Evolutionary conservation across 345 rosid genomes (phyloP).

Genomic region (Syzygium aromaticum): DNA sequence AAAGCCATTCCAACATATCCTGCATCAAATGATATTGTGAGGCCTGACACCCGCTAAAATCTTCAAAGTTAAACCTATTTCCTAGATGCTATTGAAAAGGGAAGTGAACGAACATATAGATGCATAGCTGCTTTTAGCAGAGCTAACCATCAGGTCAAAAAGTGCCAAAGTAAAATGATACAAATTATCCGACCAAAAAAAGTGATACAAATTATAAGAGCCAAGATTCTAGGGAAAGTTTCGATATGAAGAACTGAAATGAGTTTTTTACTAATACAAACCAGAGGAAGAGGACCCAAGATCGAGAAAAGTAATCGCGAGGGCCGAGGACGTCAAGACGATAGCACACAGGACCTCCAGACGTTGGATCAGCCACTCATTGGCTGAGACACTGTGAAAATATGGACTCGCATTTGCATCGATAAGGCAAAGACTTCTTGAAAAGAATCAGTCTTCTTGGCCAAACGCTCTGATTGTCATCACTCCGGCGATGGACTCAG

Average conservation of each 20-base stretch:
- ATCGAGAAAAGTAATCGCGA: conserved; percentile 43
- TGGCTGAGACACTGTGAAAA: conserved; percentile 43
- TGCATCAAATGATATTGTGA: background rate
- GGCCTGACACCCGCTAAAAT: background rate
- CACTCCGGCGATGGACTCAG: conserved; percentile 54
- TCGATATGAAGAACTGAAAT: background rate
- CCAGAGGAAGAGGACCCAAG: conserved; percentile 50
- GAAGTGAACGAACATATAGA: background rate
- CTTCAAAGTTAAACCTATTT: background rate
- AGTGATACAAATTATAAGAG: background rate
- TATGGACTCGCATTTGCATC: conserved; percentile 47
- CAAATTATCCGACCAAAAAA: background rate
- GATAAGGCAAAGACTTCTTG: conserved; percentile 31
- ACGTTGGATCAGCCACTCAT: conserved; percentile 59
- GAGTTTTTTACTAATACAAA: conserved; percentile 3
- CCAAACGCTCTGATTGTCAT: conserved; percentile 55
- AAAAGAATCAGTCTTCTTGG: conserved; percentile 41
- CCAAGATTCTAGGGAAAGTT: background rate
- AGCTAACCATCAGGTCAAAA: background rate
- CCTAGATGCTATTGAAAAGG: background rate
- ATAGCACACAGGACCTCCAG: conserved; percentile 41
- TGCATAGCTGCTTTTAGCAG: background rate
- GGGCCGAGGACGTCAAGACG: conserved; percentile 41
- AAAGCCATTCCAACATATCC: conserved; percentile 66
- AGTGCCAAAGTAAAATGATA: background rate